Conservation (phyloP, 768 basidiomycete genomes). For the Cystofilobasidium macerans region DNA sequence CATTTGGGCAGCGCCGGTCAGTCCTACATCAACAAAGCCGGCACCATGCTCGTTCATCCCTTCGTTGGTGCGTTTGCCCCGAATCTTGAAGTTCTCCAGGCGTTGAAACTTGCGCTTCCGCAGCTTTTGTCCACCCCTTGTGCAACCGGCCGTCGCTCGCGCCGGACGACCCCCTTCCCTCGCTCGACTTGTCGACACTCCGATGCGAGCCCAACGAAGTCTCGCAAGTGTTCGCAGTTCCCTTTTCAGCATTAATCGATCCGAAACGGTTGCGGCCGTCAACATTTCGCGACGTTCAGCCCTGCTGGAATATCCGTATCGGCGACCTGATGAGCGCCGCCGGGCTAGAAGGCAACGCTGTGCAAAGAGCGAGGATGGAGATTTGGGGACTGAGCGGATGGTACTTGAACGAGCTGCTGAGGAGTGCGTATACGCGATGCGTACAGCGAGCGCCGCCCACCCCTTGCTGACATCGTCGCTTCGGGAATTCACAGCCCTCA, state of each 20-base stretch:
- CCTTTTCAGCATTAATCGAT: neutral
- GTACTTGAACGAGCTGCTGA: neutral
- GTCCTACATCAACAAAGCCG: neutral
- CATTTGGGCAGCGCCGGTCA: neutral
- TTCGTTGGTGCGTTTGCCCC: neutral
- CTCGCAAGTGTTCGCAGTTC: neutral
- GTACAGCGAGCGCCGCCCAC: neutral
- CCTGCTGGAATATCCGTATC: neutral
- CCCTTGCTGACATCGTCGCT: too few relatives aligned
- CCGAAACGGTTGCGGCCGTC: neutral
- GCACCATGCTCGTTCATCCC: neutral
- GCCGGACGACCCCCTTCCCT: neutral
- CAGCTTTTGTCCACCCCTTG: neutral
- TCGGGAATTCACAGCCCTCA: too few relatives aligned
- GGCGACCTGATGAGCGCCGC: neutral
- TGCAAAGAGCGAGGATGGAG: neutral
- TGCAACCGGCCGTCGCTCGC: neutral
- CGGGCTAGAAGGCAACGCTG: neutral
- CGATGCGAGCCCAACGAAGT: neutral
- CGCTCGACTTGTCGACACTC: neutral
- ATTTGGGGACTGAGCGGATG: neutral
- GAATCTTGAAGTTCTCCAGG: too few relatives aligned
- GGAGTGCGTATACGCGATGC: neutral
- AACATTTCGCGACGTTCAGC: neutral
- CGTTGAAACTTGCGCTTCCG: too few relatives aligned